These are phyloP conservation scores for Capronia americana DNA, from an alignment of 2,329 filamentous ascomycete genomes.

Conservation along the genomic window DNA sequence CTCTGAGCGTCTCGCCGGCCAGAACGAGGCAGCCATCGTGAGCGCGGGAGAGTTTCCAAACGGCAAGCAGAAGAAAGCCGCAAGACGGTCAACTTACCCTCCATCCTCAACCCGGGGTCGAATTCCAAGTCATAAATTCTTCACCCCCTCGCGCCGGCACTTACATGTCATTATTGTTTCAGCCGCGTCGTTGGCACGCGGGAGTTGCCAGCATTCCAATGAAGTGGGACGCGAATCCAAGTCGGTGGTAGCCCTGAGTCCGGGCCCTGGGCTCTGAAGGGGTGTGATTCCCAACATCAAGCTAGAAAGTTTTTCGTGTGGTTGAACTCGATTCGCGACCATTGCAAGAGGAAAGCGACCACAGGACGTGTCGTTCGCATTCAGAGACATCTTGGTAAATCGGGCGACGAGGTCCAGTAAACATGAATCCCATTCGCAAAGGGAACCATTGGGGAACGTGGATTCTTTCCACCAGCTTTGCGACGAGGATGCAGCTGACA, in stretches of 20 bases:
- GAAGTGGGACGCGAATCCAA: not conserved
- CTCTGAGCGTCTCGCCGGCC: slow-evolving; percentile 9
- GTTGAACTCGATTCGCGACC: too few relatives aligned
- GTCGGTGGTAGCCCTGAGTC: not conserved
- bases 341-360: too few relatives aligned
- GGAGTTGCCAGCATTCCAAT: not conserved
- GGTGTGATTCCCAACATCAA: not conserved
- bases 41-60: not conserved
- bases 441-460: too few relatives aligned
- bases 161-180: not conserved
- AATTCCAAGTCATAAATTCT: slow-evolving; percentile 1
- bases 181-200: not conserved
- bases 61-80: not conserved
- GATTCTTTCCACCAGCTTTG: too few relatives aligned
- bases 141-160: not conserved
- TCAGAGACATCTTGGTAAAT: too few relatives aligned
- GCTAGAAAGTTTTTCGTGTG: not conserved
- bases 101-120: too few relatives aligned
- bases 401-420: too few relatives aligned
- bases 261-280: too few relatives aligned
- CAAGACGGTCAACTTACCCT: not conserved
- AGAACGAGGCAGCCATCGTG: slow-evolving; percentile 9
- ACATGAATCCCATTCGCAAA: too few relatives aligned
- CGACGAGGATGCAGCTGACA: too few relatives aligned
- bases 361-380: too few relatives aligned